Evolutionary conservation across 1,284 basidiomycete species (phyloP).

Genomic region (Heliocybe sulcata): DNA sequence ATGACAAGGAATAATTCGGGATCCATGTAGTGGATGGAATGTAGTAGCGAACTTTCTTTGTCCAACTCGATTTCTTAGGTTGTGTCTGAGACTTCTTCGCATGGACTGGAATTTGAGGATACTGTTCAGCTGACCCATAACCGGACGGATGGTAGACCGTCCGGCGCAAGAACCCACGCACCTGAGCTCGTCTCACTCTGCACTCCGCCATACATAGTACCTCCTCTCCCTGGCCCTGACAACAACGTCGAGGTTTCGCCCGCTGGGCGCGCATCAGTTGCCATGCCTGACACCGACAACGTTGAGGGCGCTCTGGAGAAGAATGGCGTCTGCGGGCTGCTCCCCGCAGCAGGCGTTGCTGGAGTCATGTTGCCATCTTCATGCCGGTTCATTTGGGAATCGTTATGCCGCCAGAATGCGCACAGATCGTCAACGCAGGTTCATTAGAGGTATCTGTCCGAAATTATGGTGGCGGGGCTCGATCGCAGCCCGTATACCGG

Average conservation of each 20-base stretch:
- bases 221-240: not conserved
- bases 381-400: not conserved
- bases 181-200: not conserved
- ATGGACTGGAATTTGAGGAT: not conserved
- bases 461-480: not conserved
- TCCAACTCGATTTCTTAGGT: constrained; percentile 9
- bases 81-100: not conserved
- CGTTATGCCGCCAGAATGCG: not conserved
- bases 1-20: constrained; percentile 68
- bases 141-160: not conserved
- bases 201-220: not conserved
- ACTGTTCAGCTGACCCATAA: not conserved
- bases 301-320: constrained; percentile 1
- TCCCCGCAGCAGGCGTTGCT: not conserved
- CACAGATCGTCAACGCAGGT: not conserved
- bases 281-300: not conserved
- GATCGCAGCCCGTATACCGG: not conserved
- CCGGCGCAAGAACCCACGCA: not conserved
- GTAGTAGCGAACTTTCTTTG: constrained; percentile 52
- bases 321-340: not conserved
- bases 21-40: constrained; percentile 76
- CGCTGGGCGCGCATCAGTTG: not conserved
- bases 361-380: not conserved
- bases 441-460: not conserved
- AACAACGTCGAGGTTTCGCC: not conserved